Percentiles rank a stretch among this genome's conserved stretches.
These are phyloP conservation scores for Mediolabrus comicus DNA, from an alignment of 108 stramenopile species.

Conservation along the genomic window DNA sequence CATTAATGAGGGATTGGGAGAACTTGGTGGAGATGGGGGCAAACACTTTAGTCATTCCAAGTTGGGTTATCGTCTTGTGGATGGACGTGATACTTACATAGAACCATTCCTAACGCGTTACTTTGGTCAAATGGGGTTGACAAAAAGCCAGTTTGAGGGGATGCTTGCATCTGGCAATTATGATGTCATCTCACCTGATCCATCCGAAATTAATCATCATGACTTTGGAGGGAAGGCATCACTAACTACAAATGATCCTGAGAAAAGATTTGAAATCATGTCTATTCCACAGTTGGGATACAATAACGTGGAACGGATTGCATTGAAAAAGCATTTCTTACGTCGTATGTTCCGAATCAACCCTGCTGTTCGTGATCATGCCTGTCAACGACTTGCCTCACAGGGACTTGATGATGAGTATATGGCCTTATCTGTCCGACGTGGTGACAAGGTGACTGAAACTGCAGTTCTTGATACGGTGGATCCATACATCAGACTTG, in stretches of 20 bases:
- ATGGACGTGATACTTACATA: background rate
- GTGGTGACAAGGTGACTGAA: slow-evolving; percentile 7
- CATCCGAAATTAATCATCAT: slow-evolving; percentile 2
- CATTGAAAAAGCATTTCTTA: background rate
- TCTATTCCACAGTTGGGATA: background rate
- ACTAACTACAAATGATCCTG: background rate
- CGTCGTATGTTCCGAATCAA: background rate
- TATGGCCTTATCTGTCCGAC: slow-evolving; percentile 3
- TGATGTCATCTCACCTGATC: background rate
- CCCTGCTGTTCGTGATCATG: background rate
- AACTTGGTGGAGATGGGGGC: background rate
- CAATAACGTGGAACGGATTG: background rate
- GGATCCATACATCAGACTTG: slow-evolving; percentile 1
- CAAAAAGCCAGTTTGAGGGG: background rate
- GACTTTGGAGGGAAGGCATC: background rate
- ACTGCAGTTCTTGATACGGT: background rate
- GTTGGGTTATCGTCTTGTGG: background rate
- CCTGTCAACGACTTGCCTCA: slow-evolving; percentile 3
- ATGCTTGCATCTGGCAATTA: background rate
- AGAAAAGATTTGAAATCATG: background rate
- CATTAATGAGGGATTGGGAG: background rate
- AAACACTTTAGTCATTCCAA: slow-evolving; percentile 1
- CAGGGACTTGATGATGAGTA: slow-evolving; percentile 10
- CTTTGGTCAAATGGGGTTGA: slow-evolving; percentile 13
- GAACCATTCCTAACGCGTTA: slow-evolving; percentile 4